Conservation (phyloP, 805 yeast species). For the Brettanomyces sp. region DNA sequence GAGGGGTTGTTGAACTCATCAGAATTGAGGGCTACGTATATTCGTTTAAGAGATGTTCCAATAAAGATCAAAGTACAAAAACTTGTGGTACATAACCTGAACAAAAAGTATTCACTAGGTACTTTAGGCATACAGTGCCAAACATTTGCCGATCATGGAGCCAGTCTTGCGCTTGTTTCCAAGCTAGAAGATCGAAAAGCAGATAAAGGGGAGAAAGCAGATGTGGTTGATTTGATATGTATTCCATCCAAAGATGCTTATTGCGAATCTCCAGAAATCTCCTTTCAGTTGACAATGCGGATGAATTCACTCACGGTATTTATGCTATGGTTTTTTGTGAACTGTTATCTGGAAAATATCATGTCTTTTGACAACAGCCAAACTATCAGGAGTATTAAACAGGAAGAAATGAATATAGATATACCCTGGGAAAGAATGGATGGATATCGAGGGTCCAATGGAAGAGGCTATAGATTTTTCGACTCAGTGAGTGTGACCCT, state of each 20-base stretch:
- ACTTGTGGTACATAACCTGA: slow-evolving; percentile 4
- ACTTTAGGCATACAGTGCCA: not conserved
- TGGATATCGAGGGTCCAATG: slow-evolving; percentile 1
- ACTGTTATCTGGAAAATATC: slow-evolving; percentile 6
- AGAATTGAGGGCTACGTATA: slow-evolving; percentile 1
- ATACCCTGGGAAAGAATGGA: slow-evolving; percentile 3
- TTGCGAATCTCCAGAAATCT: slow-evolving; percentile 4
- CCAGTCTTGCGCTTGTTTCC: not conserved
- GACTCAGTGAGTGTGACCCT: not conserved
- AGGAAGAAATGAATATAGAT: not conserved
- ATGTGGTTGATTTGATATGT: not conserved
- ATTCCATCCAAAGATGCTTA: not conserved
- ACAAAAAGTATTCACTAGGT: not conserved
- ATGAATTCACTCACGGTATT: slow-evolving; percentile 5
- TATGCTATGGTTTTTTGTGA: slow-evolving; percentile 10
- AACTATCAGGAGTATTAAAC: slow-evolving; percentile 3
- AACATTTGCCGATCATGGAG: not conserved
- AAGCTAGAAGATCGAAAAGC: not conserved
- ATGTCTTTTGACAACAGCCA: not conserved
- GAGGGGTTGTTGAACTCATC: slow-evolving; percentile 6
- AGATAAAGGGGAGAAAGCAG: not conserved
- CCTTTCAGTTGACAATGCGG: slow-evolving; percentile 7
- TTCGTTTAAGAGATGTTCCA: slow-evolving; percentile 4
- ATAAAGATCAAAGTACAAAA: slow-evolving; percentile 1
- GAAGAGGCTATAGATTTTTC: not conserved